A percentile compares a stretch with the other conserved stretches of the same genome.
Evolutionary conservation across 108 stramenopile species (phyloP).

Genomic region (Aureococcus anophagefferens): DNA sequence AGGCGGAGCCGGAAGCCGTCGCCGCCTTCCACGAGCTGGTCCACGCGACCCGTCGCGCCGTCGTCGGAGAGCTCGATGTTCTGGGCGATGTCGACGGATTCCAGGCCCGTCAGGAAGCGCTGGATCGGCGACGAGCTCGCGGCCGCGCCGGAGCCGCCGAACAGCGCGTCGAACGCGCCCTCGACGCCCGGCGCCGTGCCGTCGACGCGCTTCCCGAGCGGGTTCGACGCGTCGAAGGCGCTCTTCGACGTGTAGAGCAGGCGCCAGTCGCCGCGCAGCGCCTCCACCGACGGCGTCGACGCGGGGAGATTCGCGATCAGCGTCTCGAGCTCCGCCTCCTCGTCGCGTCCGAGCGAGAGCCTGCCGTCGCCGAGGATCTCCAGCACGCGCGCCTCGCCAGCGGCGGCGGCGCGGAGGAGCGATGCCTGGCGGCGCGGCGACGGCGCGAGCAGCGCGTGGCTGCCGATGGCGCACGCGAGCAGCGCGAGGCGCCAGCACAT

Average conservation of each 20-base stretch:
- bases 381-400: too few species aligned
- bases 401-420: too few species aligned
- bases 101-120: background rate
- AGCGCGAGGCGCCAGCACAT: too few species aligned
- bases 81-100: background rate
- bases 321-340: background rate
- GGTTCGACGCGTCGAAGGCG: background rate
- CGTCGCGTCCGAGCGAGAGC: background rate
- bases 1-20: background rate
- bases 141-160: background rate
- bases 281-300: background rate
- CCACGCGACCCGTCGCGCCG: background rate
- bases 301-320: background rate
- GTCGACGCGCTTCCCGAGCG: background rate
- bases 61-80: background rate
- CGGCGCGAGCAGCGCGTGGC: too few species aligned
- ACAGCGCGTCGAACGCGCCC: background rate
- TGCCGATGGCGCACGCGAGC: too few species aligned
- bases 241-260: background rate
- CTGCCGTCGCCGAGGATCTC: too few species aligned
- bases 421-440: too few species aligned
- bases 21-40: background rate
- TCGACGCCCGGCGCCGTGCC: background rate
- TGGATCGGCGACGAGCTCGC: background rate
- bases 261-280: background rate